Conservation (phyloP, 2,329 filamentous ascomycete species). For the Cryphonectria carpinicola region DNA sequence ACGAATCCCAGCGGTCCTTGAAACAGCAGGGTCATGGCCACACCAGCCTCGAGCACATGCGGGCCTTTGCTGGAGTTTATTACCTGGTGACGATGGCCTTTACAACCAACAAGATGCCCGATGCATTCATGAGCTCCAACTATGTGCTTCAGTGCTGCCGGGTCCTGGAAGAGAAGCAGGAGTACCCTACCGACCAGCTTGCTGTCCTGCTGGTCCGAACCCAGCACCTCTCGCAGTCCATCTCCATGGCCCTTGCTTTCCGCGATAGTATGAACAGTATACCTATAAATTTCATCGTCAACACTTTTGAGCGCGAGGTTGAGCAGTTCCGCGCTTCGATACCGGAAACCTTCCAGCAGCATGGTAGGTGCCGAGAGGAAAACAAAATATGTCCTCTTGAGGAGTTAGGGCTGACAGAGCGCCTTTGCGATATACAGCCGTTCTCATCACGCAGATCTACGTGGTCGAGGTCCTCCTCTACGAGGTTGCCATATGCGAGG, state of each 20-base stretch:
- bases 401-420: background rate
- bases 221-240: conserved; percentile 53
- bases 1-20: conserved; percentile 35
- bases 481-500: conserved; percentile 50
- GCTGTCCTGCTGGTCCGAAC: conserved; percentile 51
- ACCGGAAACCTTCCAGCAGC: conserved; percentile 40
- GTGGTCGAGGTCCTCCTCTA: conserved; percentile 53
- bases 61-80: conserved; percentile 54
- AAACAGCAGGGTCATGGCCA: conserved; percentile 33
- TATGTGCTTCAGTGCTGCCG: conserved; percentile 49
- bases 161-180: conserved; percentile 46
- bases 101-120: conserved; percentile 47
- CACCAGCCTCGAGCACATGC: conserved; percentile 46
- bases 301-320: conserved; percentile 49
- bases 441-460: conserved; percentile 46
- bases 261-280: conserved; percentile 36
- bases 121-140: conserved; percentile 51
- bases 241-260: conserved; percentile 45
- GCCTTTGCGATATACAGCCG: conserved; percentile 35
- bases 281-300: conserved; percentile 47
- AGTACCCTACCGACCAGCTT: conserved; percentile 49
- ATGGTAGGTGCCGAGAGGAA: conserved; percentile 37
- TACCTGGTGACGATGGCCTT: conserved; percentile 52
- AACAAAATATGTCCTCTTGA: background rate
- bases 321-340: conserved; percentile 44